A percentile compares a stretch with the other conserved stretches of the same genome.
phyloP scores from a whole-genome alignment of 441 rosid species.

The Melastoma candidum region DNA sequence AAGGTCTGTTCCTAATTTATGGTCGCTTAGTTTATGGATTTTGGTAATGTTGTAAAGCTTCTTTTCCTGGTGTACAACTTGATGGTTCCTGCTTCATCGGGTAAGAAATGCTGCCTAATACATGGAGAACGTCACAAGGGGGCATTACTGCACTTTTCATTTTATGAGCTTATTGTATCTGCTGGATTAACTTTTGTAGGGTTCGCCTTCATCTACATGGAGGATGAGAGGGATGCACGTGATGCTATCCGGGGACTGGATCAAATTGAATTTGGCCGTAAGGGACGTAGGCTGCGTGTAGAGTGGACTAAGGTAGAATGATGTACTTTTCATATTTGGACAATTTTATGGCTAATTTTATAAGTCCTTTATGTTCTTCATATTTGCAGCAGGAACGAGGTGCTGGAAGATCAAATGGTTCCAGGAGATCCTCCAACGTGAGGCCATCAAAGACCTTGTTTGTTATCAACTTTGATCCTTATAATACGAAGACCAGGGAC shows the following conservation, averaged over 20 bases:
- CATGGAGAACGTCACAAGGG: slow-evolving; percentile 4
- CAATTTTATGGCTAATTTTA: no score
- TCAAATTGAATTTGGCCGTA: slow-evolving; percentile 72
- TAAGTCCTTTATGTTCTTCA: slow-evolving; percentile 7
- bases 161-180: not conserved
- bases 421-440: slow-evolving; percentile 47
- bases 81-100: slow-evolving; percentile 4
- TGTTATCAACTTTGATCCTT: slow-evolving; percentile 91
- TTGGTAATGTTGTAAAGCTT: slow-evolving; percentile 37
- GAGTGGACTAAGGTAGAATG: slow-evolving; percentile 85
- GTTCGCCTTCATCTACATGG: slow-evolving; percentile 91
- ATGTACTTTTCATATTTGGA: no score
- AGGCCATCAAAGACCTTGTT: slow-evolving; percentile 91
- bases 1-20: slow-evolving; percentile 91
- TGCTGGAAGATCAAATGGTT: slow-evolving; percentile 43
- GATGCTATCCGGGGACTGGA: slow-evolving; percentile 94
- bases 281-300: slow-evolving; percentile 93
- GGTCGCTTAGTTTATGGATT: slow-evolving; percentile 59
- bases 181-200: slow-evolving; percentile 30
- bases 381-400: slow-evolving; percentile 74
- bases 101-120: no score
- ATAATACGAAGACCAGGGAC: slow-evolving; percentile 71
- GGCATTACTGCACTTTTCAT: no score
- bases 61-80: slow-evolving; percentile 27
- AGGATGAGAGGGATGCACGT: slow-evolving; percentile 96